phyloP scores from a whole-genome alignment of 495 filamentous ascomycete species.

The Podospora fimiseda region DNA sequence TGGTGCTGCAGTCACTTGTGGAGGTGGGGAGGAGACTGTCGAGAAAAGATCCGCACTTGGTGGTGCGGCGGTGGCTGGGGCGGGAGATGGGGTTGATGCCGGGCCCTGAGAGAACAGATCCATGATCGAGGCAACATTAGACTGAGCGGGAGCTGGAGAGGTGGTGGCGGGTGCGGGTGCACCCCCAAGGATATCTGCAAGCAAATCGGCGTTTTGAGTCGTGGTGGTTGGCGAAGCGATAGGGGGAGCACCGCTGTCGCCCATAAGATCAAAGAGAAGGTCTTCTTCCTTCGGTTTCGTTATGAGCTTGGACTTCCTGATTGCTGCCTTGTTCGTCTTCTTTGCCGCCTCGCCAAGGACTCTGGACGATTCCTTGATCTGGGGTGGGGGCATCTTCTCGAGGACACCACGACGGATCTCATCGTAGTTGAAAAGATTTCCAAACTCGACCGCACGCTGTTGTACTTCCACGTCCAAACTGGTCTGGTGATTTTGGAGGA shows the following conservation, averaged over 20 bases:
- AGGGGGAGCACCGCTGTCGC: slow-evolving; percentile 53
- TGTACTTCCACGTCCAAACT: slow-evolving; percentile 92
- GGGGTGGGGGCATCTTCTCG: slow-evolving; percentile 94
- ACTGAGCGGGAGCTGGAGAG: slow-evolving; percentile 44
- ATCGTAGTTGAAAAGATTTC: slow-evolving; percentile 85
- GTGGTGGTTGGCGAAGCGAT: slow-evolving; percentile 54
- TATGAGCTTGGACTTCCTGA: slow-evolving; percentile 66
- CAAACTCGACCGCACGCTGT: slow-evolving; percentile 90
- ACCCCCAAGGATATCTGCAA: slow-evolving; percentile 81
- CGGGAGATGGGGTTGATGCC: slow-evolving; percentile 21
- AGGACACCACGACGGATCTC: slow-evolving; percentile 83
- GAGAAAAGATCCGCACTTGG: slow-evolving; percentile 39
- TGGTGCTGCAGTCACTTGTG: slow-evolving; percentile 35
- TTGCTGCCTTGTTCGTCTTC: slow-evolving; percentile 69
- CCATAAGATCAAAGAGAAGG: slow-evolving; percentile 86
- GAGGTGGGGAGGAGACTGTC: slow-evolving; percentile 40
- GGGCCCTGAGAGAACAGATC: slow-evolving; percentile 60
- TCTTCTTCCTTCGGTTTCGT: slow-evolving; percentile 89
- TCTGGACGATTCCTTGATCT: slow-evolving; percentile 88
- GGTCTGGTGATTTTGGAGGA: slow-evolving; percentile 67
- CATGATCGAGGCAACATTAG: slow-evolving; percentile 76
- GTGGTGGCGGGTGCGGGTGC: slow-evolving; percentile 46
- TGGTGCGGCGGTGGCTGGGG: slow-evolving; percentile 29
- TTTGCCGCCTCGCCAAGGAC: slow-evolving; percentile 81
- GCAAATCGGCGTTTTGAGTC: slow-evolving; percentile 69